A percentile compares a stretch with the other conserved stretches of the same genome.
Conservation (phyloP, 768 basidiomycete genomes). For the Leucosporidium scottii region DNA sequence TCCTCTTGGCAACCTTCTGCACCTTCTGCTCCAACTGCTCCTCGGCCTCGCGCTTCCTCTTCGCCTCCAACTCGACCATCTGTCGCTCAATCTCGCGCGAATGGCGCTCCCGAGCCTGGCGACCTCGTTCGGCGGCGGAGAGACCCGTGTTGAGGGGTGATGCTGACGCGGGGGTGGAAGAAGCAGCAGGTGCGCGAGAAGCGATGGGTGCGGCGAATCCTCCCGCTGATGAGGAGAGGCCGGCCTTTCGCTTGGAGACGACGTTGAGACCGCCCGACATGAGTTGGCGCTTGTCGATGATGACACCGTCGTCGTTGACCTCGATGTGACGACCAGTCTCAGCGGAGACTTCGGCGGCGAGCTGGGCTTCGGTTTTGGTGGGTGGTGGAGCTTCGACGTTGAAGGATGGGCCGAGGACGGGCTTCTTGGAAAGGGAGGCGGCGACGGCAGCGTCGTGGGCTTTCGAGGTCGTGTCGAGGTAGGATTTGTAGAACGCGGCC, state of each 20-base stretch:
- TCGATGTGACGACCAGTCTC: conserved; percentile 78
- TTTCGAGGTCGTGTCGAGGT: conserved; percentile 40
- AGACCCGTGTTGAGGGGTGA: conserved; percentile 13
- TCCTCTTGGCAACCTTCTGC: conserved; percentile 56
- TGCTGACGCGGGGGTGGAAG: conserved; percentile 2
- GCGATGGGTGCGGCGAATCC: conserved; percentile 37
- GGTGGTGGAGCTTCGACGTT: conserved; percentile 33
- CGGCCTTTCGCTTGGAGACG: conserved; percentile 62
- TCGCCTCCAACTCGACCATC: conserved; percentile 64
- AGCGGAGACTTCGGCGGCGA: conserved; percentile 57
- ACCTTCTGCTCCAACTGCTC: conserved; percentile 55
- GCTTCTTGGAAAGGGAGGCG: conserved; percentile 48
- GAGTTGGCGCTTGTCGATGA: conserved; percentile 89
- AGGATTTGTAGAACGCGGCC: conserved; percentile 42
- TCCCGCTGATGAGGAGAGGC: conserved; percentile 50
- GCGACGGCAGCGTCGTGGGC: conserved; percentile 77
- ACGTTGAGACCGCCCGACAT: conserved; percentile 88
- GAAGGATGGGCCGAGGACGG: conserved; percentile 24
- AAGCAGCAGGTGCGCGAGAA: conserved; percentile 21
- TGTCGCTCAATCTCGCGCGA: conserved; percentile 68
- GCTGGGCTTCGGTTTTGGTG: conserved; percentile 59
- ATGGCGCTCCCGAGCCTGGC: conserved; percentile 78
- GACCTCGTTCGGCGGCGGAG: conserved; percentile 39
- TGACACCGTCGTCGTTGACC: conserved; percentile 93
- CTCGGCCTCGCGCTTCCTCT: conserved; percentile 54